phyloP scores from a whole-genome alignment of 192 early-diverging fungal species.

The Lobosporangium transversale region DNA sequence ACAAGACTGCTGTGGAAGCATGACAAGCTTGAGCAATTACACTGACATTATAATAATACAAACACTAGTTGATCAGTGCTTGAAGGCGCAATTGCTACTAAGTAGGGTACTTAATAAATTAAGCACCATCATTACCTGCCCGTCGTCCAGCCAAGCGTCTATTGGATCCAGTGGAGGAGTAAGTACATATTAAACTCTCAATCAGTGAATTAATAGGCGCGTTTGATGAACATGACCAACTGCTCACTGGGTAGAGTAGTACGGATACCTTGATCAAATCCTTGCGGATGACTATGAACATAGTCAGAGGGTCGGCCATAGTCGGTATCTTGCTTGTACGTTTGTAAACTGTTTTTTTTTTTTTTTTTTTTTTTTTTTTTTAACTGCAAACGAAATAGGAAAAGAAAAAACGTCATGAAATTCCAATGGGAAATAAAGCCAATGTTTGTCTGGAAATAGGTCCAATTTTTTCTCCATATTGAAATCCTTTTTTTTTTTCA shows the following conservation, averaged over 20 bases:
- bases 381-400: constrained; percentile 53
- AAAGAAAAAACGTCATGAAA: background rate
- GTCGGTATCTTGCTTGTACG: too few species aligned
- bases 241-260: too few species aligned
- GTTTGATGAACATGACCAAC: too few species aligned
- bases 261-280: constrained; percentile 77
- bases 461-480: too few species aligned
- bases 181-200: too few species aligned
- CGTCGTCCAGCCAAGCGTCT: constrained; percentile 68
- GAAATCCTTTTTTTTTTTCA: too few species aligned
- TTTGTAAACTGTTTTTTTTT: background rate
- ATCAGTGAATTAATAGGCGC: too few species aligned
- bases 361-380: background rate
- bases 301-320: constrained; percentile 71
- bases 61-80: too few species aligned
- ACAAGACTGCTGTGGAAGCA: constrained; percentile 71
- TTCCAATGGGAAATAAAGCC: too few species aligned
- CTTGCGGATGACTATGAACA: constrained; percentile 84
- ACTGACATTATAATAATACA: constrained; percentile 49
- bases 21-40: constrained; percentile 82
- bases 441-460: too few species aligned
- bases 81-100: background rate
- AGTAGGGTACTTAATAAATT: too few species aligned
- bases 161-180: constrained; percentile 1
- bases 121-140: constrained; percentile 72